phyloP scores from a whole-genome alignment of 345 rosid species.

The Eucalyptus cloeziana region DNA sequence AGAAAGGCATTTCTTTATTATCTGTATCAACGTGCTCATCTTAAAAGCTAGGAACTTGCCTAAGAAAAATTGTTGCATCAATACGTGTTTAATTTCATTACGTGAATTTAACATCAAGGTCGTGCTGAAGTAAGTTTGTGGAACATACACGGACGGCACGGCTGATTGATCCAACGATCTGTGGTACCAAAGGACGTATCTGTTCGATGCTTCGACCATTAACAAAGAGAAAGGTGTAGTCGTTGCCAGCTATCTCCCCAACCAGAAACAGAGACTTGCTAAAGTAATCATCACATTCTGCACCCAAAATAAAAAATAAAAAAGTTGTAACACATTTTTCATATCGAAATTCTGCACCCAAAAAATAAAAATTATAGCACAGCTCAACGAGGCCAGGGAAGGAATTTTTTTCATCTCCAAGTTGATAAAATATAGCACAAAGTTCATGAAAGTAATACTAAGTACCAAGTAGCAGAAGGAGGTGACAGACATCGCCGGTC shows the following conservation, averaged over 20 bases:
- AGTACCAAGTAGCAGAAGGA: not conserved
- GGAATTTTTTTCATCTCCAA: not conserved
- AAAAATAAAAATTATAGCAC: not conserved
- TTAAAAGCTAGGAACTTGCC: not conserved
- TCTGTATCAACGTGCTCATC: not conserved
- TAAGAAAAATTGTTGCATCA: not conserved
- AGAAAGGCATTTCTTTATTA: not conserved
- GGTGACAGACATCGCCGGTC: not conserved
- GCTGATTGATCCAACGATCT: conserved; percentile 22
- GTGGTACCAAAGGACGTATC: conserved; percentile 20
- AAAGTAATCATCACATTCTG: conserved; percentile 37
- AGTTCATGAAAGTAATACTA: not conserved
- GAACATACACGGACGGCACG: not conserved
- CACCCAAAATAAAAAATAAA: not conserved
- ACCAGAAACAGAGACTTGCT: conserved; percentile 42
- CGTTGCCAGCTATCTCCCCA: conserved; percentile 65
- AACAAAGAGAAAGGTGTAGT: conserved; percentile 33
- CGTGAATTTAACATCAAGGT: not conserved
- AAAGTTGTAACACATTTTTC: not conserved
- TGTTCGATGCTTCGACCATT: conserved; percentile 16
- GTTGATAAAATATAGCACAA: not conserved
- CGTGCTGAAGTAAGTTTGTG: not conserved
- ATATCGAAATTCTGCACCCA: not conserved
- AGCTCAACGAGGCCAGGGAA: not conserved
- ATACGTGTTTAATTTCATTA: too few relatives aligned